Conservation (phyloP, 371 early-diverging fungal genomes). For the Rhizopus sp. region DNA sequence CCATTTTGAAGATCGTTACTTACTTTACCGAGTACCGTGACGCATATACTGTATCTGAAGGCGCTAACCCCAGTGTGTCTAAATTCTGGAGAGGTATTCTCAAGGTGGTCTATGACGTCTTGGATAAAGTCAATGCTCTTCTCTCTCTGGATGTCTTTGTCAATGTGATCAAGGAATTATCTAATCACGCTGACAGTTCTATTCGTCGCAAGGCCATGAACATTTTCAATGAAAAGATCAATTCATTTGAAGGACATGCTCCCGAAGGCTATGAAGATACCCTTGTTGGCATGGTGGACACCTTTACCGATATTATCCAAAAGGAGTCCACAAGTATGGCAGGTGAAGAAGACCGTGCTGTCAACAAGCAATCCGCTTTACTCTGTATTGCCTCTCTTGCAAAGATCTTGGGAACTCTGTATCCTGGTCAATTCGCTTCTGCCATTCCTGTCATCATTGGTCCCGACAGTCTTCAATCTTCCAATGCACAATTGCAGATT, state of each 20-base stretch:
- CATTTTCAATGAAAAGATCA: slow-evolving; percentile 74
- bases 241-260: slow-evolving; percentile 46
- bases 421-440: slow-evolving; percentile 63
- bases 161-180: slow-evolving; percentile 65
- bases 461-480: slow-evolving; percentile 48
- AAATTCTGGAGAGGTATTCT: slow-evolving; percentile 66
- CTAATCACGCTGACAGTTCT: slow-evolving; percentile 64
- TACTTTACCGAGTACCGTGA: slow-evolving; percentile 53
- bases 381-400: slow-evolving; percentile 80
- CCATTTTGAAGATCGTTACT: slow-evolving; percentile 54
- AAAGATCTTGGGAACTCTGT: slow-evolving; percentile 60
- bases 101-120: slow-evolving; percentile 68
- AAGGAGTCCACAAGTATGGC: slow-evolving; percentile 37
- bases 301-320: slow-evolving; percentile 48
- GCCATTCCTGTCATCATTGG: slow-evolving; percentile 65
- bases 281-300: slow-evolving; percentile 50
- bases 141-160: slow-evolving; percentile 77
- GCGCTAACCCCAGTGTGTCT: slow-evolving; percentile 38
- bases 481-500: slow-evolving; percentile 65
- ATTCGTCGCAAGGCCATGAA: slow-evolving; percentile 83
- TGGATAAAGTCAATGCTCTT: slow-evolving; percentile 76
- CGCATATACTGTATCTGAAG: slow-evolving; percentile 34
- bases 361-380: slow-evolving; percentile 81
- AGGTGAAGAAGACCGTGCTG: slow-evolving; percentile 50
- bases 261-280: slow-evolving; percentile 43